Evolutionary conservation across 2,329 filamentous ascomycete species (phyloP).

Genomic region (Fulvia fulva): DNA sequence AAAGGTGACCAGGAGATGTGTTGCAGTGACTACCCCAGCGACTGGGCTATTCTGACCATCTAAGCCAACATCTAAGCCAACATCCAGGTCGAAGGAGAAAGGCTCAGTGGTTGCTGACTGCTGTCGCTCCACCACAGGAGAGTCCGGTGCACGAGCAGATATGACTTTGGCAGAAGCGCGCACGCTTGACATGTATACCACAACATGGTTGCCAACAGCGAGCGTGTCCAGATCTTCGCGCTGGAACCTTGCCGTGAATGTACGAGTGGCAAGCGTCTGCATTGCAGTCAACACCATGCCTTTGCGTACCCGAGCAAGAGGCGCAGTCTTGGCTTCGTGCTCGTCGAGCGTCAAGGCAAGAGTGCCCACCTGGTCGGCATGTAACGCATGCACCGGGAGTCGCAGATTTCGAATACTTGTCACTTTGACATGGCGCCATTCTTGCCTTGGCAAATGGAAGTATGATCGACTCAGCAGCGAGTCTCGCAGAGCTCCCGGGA

Average conservation of each 20-base stretch:
- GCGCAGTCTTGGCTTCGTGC: conserved; percentile 24
- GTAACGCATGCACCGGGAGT: conserved; percentile 71
- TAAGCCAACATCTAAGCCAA: not conserved
- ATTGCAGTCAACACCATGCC: conserved; percentile 73
- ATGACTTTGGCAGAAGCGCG: conserved; percentile 74
- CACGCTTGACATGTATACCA: conserved; percentile 84
- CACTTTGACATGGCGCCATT: conserved; percentile 78
- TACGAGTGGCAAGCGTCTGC: conserved; percentile 50
- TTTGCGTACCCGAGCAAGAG: conserved; percentile 53
- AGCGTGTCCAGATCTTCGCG: conserved; percentile 61
- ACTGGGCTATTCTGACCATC: conserved; percentile 13
- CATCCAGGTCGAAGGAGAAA: conserved; percentile 26
- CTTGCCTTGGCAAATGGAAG: conserved; percentile 40
- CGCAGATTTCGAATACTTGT: conserved; percentile 85
- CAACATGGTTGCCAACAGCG: conserved; percentile 64
- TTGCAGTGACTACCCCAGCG: conserved; percentile 25
- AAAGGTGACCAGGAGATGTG: conserved; percentile 54
- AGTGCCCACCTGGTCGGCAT: conserved; percentile 82
- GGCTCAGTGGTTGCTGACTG: conserved; percentile 36
- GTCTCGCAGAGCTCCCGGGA: conserved; percentile 43
- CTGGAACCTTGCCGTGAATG: conserved; percentile 63
- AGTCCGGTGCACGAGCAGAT: conserved; percentile 33
- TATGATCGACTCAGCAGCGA: conserved; percentile 22
- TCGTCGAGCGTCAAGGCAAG: conserved; percentile 65
- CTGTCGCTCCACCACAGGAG: conserved; percentile 6